phyloP scores from a whole-genome alignment of 345 rosid species.

The thale cress (Arabidopsis thaliana) region DNA sequence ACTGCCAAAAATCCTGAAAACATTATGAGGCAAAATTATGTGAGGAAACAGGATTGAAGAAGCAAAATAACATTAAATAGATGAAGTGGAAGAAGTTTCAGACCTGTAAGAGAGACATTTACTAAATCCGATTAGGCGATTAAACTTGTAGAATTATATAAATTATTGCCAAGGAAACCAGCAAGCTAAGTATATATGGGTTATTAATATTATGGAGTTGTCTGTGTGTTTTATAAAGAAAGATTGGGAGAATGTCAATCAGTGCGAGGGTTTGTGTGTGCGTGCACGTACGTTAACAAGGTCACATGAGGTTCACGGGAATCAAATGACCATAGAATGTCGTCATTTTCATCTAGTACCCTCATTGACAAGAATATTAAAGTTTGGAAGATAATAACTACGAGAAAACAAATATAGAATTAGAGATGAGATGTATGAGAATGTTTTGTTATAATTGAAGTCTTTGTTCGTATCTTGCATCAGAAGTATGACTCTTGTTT shows the following conservation, averaged over 20 bases:
- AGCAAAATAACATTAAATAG: neutral
- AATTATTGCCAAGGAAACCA: neutral
- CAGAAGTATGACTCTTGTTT: neutral
- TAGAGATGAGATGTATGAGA: neutral
- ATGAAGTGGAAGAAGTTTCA: conserved; percentile 8
- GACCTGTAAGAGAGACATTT: conserved; percentile 45
- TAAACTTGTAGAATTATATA: neutral
- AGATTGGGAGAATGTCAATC: conserved; percentile 21
- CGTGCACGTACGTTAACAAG: conserved; percentile 39
- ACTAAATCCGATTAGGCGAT: neutral
- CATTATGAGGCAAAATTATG: neutral
- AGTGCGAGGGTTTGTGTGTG: conserved; percentile 20
- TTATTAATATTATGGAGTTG: neutral
- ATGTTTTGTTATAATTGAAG: neutral
- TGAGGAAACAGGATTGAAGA: neutral
- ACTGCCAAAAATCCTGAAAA: conserved; percentile 43
- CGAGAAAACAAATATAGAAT: neutral
- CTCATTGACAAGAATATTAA: neutral
- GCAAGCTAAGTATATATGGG: neutral
- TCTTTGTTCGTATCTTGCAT: neutral
- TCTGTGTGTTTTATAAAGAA: conserved; percentile 4
- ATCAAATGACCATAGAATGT: conserved; percentile 33
- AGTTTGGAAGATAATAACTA: neutral
- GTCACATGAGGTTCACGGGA: conserved; percentile 34
- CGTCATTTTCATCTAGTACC: conserved; percentile 21